Conservation (phyloP, 345 rosid species). For the Hirschfeldia incana region DNA sequence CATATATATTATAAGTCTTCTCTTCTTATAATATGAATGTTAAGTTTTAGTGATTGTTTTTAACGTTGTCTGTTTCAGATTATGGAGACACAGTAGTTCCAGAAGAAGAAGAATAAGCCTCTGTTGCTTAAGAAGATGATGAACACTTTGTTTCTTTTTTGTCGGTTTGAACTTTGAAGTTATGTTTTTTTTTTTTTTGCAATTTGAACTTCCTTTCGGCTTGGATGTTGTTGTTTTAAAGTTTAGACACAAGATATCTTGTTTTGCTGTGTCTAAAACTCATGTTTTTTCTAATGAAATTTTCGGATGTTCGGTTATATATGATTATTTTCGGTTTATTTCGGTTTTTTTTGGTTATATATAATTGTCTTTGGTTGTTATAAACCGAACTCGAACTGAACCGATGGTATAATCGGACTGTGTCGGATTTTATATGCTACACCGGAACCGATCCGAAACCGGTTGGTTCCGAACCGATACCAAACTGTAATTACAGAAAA, state of each 20-base stretch:
- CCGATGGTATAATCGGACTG: background rate
- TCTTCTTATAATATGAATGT: background rate
- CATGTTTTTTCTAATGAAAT: too few relatives aligned
- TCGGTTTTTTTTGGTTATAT: too few relatives aligned
- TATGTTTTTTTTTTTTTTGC: background rate
- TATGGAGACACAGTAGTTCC: background rate
- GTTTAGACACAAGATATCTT: background rate
- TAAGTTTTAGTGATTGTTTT: background rate
- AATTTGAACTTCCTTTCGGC: background rate
- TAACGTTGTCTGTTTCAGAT: background rate
- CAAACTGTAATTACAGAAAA: background rate
- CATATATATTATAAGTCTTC: background rate
- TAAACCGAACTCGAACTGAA: background rate
- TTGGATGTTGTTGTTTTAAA: background rate
- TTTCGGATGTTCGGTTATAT: background rate
- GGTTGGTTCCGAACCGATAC: background rate
- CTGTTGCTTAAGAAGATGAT: too few relatives aligned
- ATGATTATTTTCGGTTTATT: background rate
- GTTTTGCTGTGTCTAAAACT: background rate
- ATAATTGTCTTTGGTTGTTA: background rate
- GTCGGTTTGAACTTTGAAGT: background rate
- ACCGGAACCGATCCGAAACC: background rate
- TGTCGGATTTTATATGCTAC: background rate
- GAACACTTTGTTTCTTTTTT: background rate
- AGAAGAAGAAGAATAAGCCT: background rate